These are phyloP conservation scores for Cystobasidiaceae sp. DNA, from an alignment of 1,284 basidiomycete species.

Conservation along the genomic window DNA sequence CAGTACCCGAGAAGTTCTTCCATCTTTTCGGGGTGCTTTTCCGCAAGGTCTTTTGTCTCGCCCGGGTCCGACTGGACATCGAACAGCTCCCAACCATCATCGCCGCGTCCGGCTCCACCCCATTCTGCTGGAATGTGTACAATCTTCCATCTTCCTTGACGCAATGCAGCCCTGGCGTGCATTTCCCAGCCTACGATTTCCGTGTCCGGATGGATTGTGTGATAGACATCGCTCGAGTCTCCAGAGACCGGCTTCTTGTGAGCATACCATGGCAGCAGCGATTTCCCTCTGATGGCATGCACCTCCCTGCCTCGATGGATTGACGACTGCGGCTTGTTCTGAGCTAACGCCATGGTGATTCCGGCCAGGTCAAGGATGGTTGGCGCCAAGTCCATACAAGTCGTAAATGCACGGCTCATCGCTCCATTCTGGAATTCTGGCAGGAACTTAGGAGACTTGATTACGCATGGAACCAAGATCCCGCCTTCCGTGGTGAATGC, in stretches of 20 bases:
- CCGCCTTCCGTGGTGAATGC: conserved; percentile 38
- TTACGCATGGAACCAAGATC: conserved; percentile 35
- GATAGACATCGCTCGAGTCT: background rate
- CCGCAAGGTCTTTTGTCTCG: conserved; percentile 38
- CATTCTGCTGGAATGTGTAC: conserved; percentile 35
- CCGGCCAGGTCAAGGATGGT: conserved; percentile 35
- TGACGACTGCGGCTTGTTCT: background rate
- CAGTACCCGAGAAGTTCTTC: conserved; percentile 33
- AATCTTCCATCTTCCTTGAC: conserved; percentile 41
- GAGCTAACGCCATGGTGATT: background rate
- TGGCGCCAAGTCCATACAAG: conserved; percentile 38
- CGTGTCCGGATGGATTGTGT: conserved; percentile 24
- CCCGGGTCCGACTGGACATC: conserved; percentile 40
- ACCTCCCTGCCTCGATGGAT: background rate
- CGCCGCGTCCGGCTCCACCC: conserved; percentile 12
- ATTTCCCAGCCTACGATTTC: conserved; percentile 35
- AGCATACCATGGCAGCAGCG: background rate
- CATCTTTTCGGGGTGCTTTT: conserved; percentile 30
- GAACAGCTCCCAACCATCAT: conserved; percentile 42
- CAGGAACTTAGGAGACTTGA: conserved; percentile 19
- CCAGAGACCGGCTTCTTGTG: background rate
- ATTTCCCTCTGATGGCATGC: background rate
- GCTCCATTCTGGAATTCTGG: background rate
- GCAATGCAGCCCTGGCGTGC: conserved; percentile 39
- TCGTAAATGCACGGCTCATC: conserved; percentile 25